Base-by-base conservation (phyloP, 2,329 filamentous ascomycete species). In the Talaromyces verruculosus region DNA sequence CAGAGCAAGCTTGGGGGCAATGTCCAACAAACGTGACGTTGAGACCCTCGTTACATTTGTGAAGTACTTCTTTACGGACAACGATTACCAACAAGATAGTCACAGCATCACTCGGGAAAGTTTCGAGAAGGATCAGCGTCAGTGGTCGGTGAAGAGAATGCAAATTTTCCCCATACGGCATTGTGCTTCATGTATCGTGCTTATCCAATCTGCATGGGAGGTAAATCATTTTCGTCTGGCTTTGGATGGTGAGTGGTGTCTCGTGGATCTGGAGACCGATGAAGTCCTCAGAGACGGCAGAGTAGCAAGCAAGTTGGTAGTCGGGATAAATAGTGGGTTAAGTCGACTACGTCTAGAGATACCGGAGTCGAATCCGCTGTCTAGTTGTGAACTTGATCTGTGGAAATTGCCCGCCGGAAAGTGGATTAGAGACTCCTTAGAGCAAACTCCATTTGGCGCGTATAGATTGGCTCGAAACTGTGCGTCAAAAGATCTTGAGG, bases 241-340 rank as follows among this genome's bases (percentile, higher is more conserved):
- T 7, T 98, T 94, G 93, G 95, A 99, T 76, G 85, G 95, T 67
- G 94, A 98, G 80, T 99, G 95, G 94, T 98, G 94, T 78, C 82
- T 99, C 17, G 84, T 98, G 3, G 47, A 64, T 41, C 22, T 61
- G 8, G 33, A 53, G 35, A 28, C 57, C 6, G 25, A 22, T 13
- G 60, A 61, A 37, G 45, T 67, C 8, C 11, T 64, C n/a, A 49
- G 41, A 47, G 65, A 67, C 3, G 19, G 22, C 25, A 33, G n/a
- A 93, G 97, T 75, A 86, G 88, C 73, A 92, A 91, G 57, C 95
- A 93, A 19, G 82, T 98, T 13, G 71, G 74, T 55, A 70, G 74
- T 64, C 69, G 77, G 74, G n/a, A 47, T 66, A 28, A 30, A 66
- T 19, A 35, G 13, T 2, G 28, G 63, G 22, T 28, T 60, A 25